phyloP scores from a whole-genome alignment of 352 stramenopile species.

The Globisporangium middletonii region DNA sequence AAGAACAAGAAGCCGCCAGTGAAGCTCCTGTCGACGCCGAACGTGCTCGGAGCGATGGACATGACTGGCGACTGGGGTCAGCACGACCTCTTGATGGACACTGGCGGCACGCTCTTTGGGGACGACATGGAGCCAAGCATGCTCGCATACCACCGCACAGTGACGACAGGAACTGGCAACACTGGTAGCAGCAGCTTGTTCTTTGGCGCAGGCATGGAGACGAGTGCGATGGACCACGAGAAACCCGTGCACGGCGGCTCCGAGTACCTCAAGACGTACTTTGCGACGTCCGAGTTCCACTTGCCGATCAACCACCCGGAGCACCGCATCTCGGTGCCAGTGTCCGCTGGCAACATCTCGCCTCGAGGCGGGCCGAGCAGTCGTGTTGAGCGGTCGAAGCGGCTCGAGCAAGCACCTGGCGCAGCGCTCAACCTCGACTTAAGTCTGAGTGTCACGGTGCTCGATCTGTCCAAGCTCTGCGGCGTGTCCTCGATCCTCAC shows the following conservation, averaged over 20 bases:
- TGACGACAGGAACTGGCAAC: too few species aligned
- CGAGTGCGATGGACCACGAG: conserved; percentile 27
- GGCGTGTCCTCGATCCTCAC: conserved; percentile 69
- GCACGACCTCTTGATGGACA: conserved; percentile 20
- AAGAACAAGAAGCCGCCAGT: conserved; percentile 71
- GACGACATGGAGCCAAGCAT: neutral
- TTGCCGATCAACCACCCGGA: conserved; percentile 64
- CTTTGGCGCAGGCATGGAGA: conserved; percentile 22
- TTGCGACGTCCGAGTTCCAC: conserved; percentile 61
- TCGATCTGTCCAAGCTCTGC: conserved; percentile 73
- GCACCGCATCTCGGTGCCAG: conserved; percentile 51
- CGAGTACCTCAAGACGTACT: conserved; percentile 71
- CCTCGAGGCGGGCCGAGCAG: conserved; percentile 25
- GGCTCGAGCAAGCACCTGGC: conserved; percentile 30
- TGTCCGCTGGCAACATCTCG: conserved; percentile 26
- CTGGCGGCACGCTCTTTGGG: conserved; percentile 23
- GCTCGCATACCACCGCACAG: conserved; percentile 11
- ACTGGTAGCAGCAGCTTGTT: conserved; percentile 19
- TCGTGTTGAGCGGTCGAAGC: conserved; percentile 32
- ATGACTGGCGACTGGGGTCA: conserved; percentile 48
- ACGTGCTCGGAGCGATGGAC: conserved; percentile 49
- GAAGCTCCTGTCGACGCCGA: conserved; percentile 37
- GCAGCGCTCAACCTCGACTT: conserved; percentile 50
- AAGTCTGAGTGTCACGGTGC: conserved; percentile 60
- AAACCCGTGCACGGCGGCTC: conserved; percentile 56